Evolutionary conservation across 2,329 filamentous ascomycete genomes (phyloP).

Genomic region (Aspergillus novofumigatus): DNA sequence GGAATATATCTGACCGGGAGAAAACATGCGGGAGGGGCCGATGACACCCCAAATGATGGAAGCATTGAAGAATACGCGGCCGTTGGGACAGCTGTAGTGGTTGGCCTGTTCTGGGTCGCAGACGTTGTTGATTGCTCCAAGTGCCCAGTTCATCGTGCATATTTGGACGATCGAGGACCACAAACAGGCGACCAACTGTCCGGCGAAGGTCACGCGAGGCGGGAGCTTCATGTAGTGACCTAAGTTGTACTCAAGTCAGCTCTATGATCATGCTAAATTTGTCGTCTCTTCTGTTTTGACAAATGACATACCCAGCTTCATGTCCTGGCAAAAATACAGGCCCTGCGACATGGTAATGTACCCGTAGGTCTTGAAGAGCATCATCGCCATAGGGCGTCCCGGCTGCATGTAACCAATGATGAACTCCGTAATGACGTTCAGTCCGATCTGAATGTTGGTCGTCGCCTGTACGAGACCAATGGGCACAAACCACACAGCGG

Average conservation of each 20-base stretch:
- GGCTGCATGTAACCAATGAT: conserved; percentile 70
- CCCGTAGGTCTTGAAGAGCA: conserved; percentile 74
- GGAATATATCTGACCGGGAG: conserved; percentile 57
- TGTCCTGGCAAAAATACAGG: conserved; percentile 61
- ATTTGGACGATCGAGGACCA: conserved; percentile 51
- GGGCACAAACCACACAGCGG: conserved; percentile 61
- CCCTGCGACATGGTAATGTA: conserved; percentile 66
- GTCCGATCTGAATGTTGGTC: conserved; percentile 60
- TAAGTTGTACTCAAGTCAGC: conserved; percentile 20
- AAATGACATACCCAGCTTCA: conserved; percentile 52
- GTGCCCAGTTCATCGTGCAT: conserved; percentile 42
- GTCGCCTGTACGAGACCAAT: conserved; percentile 63
- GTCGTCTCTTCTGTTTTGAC: neutral
- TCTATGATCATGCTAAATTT: neutral
- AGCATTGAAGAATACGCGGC: conserved; percentile 62
- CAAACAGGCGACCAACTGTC: conserved; percentile 49
- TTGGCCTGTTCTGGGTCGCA: conserved; percentile 58
- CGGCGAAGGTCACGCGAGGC: conserved; percentile 49
- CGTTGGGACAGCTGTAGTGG: conserved; percentile 57
- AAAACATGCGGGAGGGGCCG: conserved; percentile 67
- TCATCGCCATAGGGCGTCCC: conserved; percentile 66
- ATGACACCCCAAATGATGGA: conserved; percentile 72
- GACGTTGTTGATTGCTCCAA: conserved; percentile 57
- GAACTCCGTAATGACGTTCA: conserved; percentile 72
- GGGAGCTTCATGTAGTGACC: conserved; percentile 61